These are phyloP conservation scores for Hypsizygus ulmarius DNA, from an alignment of 1,284 basidiomycete species.

Conservation along the genomic window DNA sequence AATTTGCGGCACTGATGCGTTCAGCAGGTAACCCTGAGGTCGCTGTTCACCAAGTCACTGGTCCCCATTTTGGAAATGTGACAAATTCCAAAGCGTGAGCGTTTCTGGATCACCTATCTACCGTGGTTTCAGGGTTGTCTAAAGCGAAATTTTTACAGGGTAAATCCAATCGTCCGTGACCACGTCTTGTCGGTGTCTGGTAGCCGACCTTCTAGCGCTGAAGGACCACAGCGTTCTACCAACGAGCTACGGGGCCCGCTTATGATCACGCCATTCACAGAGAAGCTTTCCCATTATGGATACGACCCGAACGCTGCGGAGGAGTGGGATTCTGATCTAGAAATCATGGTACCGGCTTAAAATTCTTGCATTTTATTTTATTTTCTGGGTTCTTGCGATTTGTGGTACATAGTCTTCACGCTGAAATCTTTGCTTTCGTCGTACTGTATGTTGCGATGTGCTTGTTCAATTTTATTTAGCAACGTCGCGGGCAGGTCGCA, in stretches of 20 bases:
- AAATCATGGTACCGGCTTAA: not conserved
- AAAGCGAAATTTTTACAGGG: slow-evolving; percentile 3
- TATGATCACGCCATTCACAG: slow-evolving; percentile 4
- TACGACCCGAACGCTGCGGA: slow-evolving; percentile 1
- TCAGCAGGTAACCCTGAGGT: slow-evolving; percentile 24
- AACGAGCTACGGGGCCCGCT: no score
- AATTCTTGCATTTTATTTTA: not conserved
- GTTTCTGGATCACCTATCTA: not conserved
- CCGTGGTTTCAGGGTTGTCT: not conserved
- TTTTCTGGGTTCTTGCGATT: no score
- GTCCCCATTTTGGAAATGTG: slow-evolving; percentile 26
- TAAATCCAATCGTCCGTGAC: slow-evolving; percentile 23
- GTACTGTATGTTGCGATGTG: no score
- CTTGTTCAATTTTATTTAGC: no score
- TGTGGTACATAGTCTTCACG: no score
- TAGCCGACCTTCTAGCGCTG: no score
- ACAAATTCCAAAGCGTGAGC: slow-evolving; percentile 20
- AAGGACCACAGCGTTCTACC: no score
- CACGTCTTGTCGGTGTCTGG: slow-evolving; percentile 11
- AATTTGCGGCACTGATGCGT: slow-evolving; percentile 20
- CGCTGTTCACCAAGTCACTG: slow-evolving; percentile 20
- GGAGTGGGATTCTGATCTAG: no score
- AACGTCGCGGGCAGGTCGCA: no score
- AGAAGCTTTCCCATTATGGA: slow-evolving; percentile 4
- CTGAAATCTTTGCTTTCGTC: no score